Base-by-base conservation (phyloP, 306 rosid genomes). In the Cyamopsis tetragonoloba region DNA sequence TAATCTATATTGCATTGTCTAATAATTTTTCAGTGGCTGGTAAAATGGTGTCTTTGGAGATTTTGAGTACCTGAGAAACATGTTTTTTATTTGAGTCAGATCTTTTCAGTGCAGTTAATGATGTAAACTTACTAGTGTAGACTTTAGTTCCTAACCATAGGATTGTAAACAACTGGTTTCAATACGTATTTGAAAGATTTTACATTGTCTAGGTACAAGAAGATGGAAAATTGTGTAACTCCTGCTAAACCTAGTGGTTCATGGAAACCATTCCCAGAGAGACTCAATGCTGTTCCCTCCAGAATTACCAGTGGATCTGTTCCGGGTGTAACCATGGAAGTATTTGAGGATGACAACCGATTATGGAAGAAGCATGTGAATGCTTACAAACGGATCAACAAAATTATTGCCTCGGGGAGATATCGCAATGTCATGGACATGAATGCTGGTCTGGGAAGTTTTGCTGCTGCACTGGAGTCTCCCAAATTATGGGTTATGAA, bases 381-480 rank as follows among this genome's bases (percentile, higher is more conserved):
- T 72, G 91, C 96, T 30, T 89, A 89, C 76, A 89, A 68, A 77
- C 81, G 86, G 66, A 70, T 82, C 48, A 86, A 89, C 79, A 89
- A 84, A 77, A 70, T 89, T 49, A 17, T 89, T 19, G 79, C 74
- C 46, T 75, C 95, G 0, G 89, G 89, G 60, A 84, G 95, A 66
- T 87, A 87, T 55, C 88, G 84, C 53, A 90, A 90, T 51, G 62
- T 90, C 62, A 81, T 90, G 88, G 95, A 90, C 80, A 90, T 90
- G 96, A 87, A 84, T 74, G 96, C 96, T 18, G 95, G 95, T 68
- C 80, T 90, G 38, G 96, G 96, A 81, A 72, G 96, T 75, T 90
- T 90, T 85, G 95, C 95, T 71, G 88, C 95, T 20, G 92, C 92
- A 46, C 71, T 90, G 49, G 83, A 90, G 4, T 87, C 95, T 73